A percentile compares a stretch with the other conserved stretches of the same genome.
Conservation (phyloP, 495 filamentous ascomycete genomes). For the Rostrohypoxylon terebratum region DNA sequence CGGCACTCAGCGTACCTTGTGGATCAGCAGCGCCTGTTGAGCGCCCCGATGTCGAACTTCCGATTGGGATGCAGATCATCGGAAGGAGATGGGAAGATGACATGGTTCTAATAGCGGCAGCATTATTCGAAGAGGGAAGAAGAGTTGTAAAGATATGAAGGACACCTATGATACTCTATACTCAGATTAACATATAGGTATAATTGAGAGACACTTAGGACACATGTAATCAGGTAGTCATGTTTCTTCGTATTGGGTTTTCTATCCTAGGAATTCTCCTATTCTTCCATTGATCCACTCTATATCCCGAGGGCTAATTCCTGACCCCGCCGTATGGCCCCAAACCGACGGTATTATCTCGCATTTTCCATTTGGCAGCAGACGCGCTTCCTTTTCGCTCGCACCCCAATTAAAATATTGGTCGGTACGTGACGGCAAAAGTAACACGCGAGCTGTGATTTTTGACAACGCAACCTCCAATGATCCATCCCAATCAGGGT, state of each 20-base stretch:
- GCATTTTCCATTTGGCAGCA: constrained; percentile 54
- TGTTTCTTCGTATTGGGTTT: neutral
- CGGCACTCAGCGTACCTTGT: constrained; percentile 64
- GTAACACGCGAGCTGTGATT: constrained; percentile 55
- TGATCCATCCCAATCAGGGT: constrained; percentile 51
- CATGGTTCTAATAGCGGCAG: constrained; percentile 50
- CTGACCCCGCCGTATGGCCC: constrained; percentile 62
- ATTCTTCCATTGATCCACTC: constrained; percentile 50
- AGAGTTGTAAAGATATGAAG: neutral
- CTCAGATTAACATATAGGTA: no score
- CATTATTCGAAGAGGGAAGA: constrained; percentile 19
- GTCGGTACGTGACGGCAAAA: constrained; percentile 61
- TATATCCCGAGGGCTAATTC: constrained; percentile 54
- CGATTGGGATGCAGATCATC: constrained; percentile 67
- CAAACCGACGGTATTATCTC: constrained; percentile 58
- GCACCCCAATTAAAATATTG: constrained; percentile 60
- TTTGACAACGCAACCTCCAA: constrained; percentile 51
- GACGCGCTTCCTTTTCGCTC: constrained; percentile 56
- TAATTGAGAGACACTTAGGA: no score
- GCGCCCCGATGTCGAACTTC: constrained; percentile 51
- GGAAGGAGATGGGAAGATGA: constrained; percentile 60
- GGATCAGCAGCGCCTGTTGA: constrained; percentile 58
- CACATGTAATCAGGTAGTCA: neutral
- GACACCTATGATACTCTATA: constrained; percentile 29
- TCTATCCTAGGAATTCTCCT: neutral